Base-by-base conservation (phyloP, 2,329 filamentous ascomycete species). In the Curvularia hawaiiensis region DNA sequence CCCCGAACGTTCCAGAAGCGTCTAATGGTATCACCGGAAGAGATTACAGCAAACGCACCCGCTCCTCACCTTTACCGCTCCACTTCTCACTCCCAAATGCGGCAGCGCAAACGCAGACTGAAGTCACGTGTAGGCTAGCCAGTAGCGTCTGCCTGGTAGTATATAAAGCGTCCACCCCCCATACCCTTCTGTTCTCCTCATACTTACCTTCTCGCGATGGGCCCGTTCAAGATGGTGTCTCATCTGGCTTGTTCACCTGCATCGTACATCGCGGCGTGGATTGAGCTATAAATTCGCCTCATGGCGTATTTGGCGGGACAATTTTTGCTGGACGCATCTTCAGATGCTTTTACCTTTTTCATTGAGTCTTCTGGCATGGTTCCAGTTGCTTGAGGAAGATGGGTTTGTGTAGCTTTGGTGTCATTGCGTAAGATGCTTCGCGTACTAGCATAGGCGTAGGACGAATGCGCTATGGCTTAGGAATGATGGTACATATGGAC, bases 361-460 rank as follows among this genome's bases (percentile, higher is more conserved):
- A 69, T 78, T 77, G 64, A 69, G 70, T 48, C 48, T 60, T 41
- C 53, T 58, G 44, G 56, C 68, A 66, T 56, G 70, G 35, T 54
- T 39, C 72, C 67, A 65, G 60, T 52, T 67, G 49, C 62, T 72
- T 73, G 74, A 77, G 64, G 76, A 77, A 78, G 75, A 72, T 28
- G 24, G 35, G 8, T 47, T 56, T 18, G 26, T n/a, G 18, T 38
- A 18, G 35, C n/a, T 38, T 6, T 16, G 16, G 35, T 35, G 14
- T 35, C 12, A 24, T 14, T 46, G 18, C 7, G 11, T 24, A 39
- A 31, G 6, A 41, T 6, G 40, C 12, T 26, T 26, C 20, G 26
- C 26, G 26, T 8, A 28, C 26, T 9, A 28, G 26, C 26, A 28
- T 9, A 28, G 26, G 20, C 24, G 40, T 35, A 35, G 14, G 33